phyloP scores from a whole-genome alignment of 768 basidiomycete genomes.

The Russula ochroleuca region DNA sequence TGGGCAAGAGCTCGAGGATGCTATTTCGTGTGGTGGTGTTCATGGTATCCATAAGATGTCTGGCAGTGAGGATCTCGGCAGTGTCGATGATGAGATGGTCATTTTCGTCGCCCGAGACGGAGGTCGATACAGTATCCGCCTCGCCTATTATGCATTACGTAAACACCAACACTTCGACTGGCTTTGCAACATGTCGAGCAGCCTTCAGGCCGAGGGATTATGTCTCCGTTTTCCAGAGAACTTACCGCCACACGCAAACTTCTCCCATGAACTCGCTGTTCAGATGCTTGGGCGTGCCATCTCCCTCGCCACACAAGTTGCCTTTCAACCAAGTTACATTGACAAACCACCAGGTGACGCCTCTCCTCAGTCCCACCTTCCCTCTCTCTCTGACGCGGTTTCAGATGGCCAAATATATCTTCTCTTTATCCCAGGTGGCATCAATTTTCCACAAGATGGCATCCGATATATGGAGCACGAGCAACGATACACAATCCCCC shows the following conservation, averaged over 20 bases:
- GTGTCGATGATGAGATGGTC: too few species aligned
- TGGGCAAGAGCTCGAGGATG: not conserved
- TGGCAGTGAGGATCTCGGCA: too few species aligned
- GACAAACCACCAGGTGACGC: conserved; percentile 66
- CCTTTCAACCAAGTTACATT: conserved; percentile 70
- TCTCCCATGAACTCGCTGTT: conserved; percentile 55
- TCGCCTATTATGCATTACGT: too few species aligned
- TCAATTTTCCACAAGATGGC: conserved; percentile 69
- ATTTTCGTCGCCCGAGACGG: too few species aligned
- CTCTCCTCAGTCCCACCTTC: not conserved
- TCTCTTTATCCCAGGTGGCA: conserved; percentile 57
- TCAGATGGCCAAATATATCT: conserved; percentile 64
- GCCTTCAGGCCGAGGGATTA: conserved; percentile 49
- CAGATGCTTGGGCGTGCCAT: conserved; percentile 60
- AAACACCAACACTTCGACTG: not conserved
- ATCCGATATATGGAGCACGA: conserved; percentile 74
- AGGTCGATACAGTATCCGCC: too few species aligned
- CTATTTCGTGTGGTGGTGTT: not conserved
- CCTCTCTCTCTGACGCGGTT: not conserved
- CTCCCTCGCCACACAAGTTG: conserved; percentile 50
- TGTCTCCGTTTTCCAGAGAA: conserved; percentile 71
- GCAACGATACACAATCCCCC: conserved; percentile 51
- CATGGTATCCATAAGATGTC: too few species aligned
- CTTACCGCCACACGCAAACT: conserved; percentile 50
- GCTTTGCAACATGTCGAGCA: conserved; percentile 5